Evolutionary conservation across 73 alveolate genomes (phyloP), one percentile per base, ranked within the genome.

Genomic region (Paramecium sexaurelia): DNA sequence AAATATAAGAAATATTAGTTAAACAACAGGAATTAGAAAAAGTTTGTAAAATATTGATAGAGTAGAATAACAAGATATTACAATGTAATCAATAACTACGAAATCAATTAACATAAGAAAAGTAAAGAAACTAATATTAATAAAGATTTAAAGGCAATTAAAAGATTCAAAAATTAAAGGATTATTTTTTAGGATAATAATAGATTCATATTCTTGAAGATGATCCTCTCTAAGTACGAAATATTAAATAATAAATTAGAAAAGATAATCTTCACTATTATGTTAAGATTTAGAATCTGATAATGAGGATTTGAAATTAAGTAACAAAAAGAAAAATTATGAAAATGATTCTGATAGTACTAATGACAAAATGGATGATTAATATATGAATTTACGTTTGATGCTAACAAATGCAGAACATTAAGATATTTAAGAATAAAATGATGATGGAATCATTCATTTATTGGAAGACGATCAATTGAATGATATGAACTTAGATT

Each of bases 321-420:
- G 1, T 5, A 51, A 51, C 22, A 26, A 61, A 32, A 71, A 71
- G 27, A 35, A 71, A 17, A 33, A 33, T 11, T 33, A 71, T 6
- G 56, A 35, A 11, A 61, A 71, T 15, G 86, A 71, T 33, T 71
- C 86, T 19, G 86, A 71, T 71, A 71, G 86, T 33, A 71, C 86
- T 71, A 71, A 33, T 71, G 86, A 71, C 11, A 71, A 11, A 71
- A 19, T 35, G 51, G 86, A 71, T 4, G 2, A 71, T 32, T 17
- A 35, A 32, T 35, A 20, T 7, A 5, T 19, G 20, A 10, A 32
- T 15, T n/a, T 9, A 71, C 86, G 66, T 20, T 71, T 71, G 43
- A 71, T 71, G 86, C 13, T 71, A 9, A 71, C 86, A 61, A 61
- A 61, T 61, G 29, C 22, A 1, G 83, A 61, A 26, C 43, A 61